Evolutionary conservation across 148 eudicot species (phyloP).

Genomic region (Silene latifolia): DNA sequence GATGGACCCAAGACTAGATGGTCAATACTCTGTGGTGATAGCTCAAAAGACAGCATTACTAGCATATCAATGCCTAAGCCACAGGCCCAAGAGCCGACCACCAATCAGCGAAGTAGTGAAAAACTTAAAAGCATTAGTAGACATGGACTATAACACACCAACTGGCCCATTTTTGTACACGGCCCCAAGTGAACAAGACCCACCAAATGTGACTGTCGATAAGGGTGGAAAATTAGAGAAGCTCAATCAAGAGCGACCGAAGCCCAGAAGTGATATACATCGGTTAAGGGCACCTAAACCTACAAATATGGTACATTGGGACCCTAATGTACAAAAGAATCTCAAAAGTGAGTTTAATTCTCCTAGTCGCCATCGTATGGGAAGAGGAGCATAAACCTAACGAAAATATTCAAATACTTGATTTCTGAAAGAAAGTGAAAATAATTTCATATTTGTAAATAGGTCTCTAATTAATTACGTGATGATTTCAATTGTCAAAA

Average conservation of each 20-base stretch:
- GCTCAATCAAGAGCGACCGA: slow-evolving; percentile 22
- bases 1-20: slow-evolving; percentile 80
- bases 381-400: slow-evolving; percentile 34
- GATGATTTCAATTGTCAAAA: not conserved
- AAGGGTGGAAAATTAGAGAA: slow-evolving; percentile 25
- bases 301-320: slow-evolving; percentile 23
- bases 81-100: slow-evolving; percentile 65
- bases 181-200: slow-evolving; percentile 28
- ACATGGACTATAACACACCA: slow-evolving; percentile 36
- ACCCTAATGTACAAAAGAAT: slow-evolving; percentile 32
- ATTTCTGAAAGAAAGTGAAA: no score
- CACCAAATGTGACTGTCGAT: slow-evolving; percentile 14
- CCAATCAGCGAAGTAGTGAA: slow-evolving; percentile 52
- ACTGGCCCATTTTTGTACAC: slow-evolving; percentile 59
- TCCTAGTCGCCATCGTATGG: slow-evolving; percentile 34
- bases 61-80: slow-evolving; percentile 80
- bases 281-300: slow-evolving; percentile 38
- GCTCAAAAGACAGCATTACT: slow-evolving; percentile 66
- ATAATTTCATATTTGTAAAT: no score
- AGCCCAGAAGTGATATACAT: slow-evolving; percentile 21
- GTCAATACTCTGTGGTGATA: slow-evolving; percentile 63
- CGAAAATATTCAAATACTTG: not conserved
- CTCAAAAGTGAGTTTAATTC: slow-evolving; percentile 37
- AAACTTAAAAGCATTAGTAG: slow-evolving; percentile 51
- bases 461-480: no score